A percentile compares a stretch with the other conserved stretches of the same genome.
Conservation (phyloP, 2,329 filamentous ascomycete genomes). For the Aspergillus awamori region DNA sequence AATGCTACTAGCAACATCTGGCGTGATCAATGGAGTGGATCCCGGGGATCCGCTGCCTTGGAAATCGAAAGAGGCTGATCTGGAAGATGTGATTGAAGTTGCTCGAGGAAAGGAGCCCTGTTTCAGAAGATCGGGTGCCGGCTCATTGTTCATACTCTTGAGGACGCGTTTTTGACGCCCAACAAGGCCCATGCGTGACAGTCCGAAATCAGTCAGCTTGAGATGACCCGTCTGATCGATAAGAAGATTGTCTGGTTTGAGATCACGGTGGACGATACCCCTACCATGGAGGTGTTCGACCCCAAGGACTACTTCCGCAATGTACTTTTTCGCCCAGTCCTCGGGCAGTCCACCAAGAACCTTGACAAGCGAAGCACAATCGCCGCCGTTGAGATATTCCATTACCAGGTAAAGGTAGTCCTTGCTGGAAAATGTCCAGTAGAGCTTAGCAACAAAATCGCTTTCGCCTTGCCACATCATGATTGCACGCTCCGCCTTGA, state of each 20-base stretch:
- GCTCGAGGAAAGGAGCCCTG: slow-evolving; percentile 87
- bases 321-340: slow-evolving; percentile 97
- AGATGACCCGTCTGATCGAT: slow-evolving; percentile 97
- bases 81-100: slow-evolving; percentile 82
- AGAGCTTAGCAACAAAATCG: slow-evolving; percentile 97
- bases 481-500: slow-evolving; percentile 96
- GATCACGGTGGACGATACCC: slow-evolving; percentile 92
- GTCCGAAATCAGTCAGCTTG: slow-evolving; percentile 95
- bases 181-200: slow-evolving; percentile 95
- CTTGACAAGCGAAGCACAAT: slow-evolving; percentile 95
- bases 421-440: slow-evolving; percentile 99
- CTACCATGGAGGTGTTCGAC: slow-evolving; percentile 93
- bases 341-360: slow-evolving; percentile 88
- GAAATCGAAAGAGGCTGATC: slow-evolving; percentile 91
- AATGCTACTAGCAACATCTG: slow-evolving; percentile 68
- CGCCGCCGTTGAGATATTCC: slow-evolving; percentile 97
- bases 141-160: slow-evolving; percentile 69
- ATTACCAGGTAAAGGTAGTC: slow-evolving; percentile 98
- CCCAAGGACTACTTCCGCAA: slow-evolving; percentile 94
- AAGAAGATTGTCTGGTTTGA: slow-evolving; percentile 95
- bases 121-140: slow-evolving; percentile 89
- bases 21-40: slow-evolving; percentile 83
- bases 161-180: slow-evolving; percentile 94
- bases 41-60: slow-evolving; percentile 78
- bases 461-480: slow-evolving; percentile 99